phyloP scores from a whole-genome alignment of 2,329 filamentous ascomycete genomes.

The Aureobasidium sp. region DNA sequence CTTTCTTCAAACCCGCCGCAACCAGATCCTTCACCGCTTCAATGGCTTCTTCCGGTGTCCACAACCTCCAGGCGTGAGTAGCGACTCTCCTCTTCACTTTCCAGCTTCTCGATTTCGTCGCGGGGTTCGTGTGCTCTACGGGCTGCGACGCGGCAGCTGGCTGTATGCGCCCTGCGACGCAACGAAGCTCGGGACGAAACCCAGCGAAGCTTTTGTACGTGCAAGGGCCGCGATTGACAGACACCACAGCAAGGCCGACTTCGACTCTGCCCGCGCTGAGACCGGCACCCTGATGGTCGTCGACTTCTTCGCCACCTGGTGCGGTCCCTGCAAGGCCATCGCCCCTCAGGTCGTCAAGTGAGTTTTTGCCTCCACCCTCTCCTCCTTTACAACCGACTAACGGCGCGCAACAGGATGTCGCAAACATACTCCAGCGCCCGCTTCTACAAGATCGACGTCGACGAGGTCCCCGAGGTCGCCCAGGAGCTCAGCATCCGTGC shows the following conservation, averaged over 20 bases:
- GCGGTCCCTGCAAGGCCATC: conserved; percentile 89
- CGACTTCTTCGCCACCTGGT: conserved; percentile 86
- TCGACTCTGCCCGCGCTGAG: conserved; percentile 43
- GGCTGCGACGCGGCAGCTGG: no score
- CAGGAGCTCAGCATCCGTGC: conserved; percentile 72
- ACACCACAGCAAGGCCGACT: conserved; percentile 47
- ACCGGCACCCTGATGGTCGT: conserved; percentile 59
- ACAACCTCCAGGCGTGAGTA: conserved; percentile 40
- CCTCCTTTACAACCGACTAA: conserved; percentile 10
- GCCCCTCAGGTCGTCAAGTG: conserved; percentile 63
- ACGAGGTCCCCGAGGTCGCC: conserved; percentile 65
- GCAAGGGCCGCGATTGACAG: background rate
- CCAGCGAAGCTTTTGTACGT: background rate
- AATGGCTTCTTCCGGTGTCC: conserved; percentile 40
- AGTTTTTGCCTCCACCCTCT: conserved; percentile 24
- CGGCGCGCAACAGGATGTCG: conserved; percentile 43
- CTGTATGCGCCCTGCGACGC: background rate
- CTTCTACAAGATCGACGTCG: conserved; percentile 90
- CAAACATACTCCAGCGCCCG: conserved; percentile 50
- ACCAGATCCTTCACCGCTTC: conserved; percentile 33
- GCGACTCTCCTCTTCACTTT: background rate
- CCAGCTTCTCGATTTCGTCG: background rate
- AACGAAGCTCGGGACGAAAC: background rate
- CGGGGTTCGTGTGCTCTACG: background rate
- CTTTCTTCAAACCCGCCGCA: conserved; percentile 17